Conservation (phyloP, 2,329 filamentous ascomycete species). For the Xylaria sp. region DNA sequence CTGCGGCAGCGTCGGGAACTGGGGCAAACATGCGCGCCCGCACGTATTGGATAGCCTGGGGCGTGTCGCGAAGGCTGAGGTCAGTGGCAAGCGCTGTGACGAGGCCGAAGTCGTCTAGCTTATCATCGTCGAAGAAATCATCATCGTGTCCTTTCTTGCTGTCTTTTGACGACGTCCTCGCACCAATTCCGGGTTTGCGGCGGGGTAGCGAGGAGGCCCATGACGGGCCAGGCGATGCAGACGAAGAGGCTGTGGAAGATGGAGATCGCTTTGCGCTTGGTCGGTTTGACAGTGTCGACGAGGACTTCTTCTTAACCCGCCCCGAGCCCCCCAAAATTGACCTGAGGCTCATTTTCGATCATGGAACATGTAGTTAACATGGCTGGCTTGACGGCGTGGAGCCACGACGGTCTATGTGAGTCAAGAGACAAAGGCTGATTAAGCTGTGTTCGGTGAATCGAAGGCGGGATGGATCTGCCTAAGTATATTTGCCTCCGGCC, state of each 20-base stretch:
- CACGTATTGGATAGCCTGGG: slow-evolving; percentile 73
- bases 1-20: slow-evolving; percentile 66
- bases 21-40: slow-evolving; percentile 71
- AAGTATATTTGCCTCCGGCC: slow-evolving; percentile 4
- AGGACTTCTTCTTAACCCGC: slow-evolving; percentile 50
- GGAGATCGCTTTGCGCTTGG: slow-evolving; percentile 42
- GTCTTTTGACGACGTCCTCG: slow-evolving; percentile 17
- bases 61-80: slow-evolving; percentile 68
- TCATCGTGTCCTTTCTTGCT: slow-evolving; percentile 49
- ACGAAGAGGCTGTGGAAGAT: slow-evolving; percentile 33
- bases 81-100: slow-evolving; percentile 65
- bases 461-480: slow-evolving; percentile 2
- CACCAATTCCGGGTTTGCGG: slow-evolving; percentile 42
- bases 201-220: slow-evolving; percentile 45
- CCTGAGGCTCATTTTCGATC: slow-evolving; percentile 47
- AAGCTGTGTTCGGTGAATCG: background rate
- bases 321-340: slow-evolving; percentile 49
- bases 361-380: slow-evolving; percentile 45
- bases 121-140: slow-evolving; percentile 53
- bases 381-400: slow-evolving; percentile 3
- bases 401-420: slow-evolving; percentile 16
- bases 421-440: slow-evolving; percentile 22
- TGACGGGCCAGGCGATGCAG: slow-evolving; percentile 39
- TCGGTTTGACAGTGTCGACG: slow-evolving; percentile 36
- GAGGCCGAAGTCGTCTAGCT: slow-evolving; percentile 70